These are phyloP conservation scores for Verticillium nubilum DNA, from an alignment of 2,329 filamentous ascomycete genomes.

Conservation along the genomic window DNA sequence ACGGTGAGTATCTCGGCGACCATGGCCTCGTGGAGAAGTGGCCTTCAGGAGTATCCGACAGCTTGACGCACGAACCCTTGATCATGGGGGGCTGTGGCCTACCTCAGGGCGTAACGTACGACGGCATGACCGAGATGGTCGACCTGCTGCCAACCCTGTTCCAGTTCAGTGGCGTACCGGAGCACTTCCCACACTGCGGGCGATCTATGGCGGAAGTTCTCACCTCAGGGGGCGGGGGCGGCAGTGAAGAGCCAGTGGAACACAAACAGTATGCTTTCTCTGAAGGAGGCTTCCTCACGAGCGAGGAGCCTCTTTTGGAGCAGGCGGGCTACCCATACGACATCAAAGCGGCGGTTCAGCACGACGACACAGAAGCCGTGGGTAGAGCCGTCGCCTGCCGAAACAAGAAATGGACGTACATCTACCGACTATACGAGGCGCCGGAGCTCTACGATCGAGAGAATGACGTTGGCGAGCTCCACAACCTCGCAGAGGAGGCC, in stretches of 20 bases:
- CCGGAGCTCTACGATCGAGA: slow-evolving; percentile 34
- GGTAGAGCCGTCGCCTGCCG: slow-evolving; percentile 35
- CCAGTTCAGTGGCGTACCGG: slow-evolving; percentile 28
- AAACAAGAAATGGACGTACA: slow-evolving; percentile 31
- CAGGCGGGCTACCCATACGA: slow-evolving; percentile 38
- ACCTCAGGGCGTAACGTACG: slow-evolving; percentile 23
- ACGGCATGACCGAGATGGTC: slow-evolving; percentile 37
- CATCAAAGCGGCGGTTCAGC: slow-evolving; percentile 37
- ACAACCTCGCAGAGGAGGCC: slow-evolving; percentile 28
- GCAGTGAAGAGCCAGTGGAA: background rate
- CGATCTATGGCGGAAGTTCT: slow-evolving; percentile 6
- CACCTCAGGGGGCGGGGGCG: background rate
- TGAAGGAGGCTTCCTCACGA: slow-evolving; percentile 37
- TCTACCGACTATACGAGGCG: slow-evolving; percentile 40
- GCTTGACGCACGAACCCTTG: slow-evolving; percentile 35
- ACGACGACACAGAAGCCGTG: slow-evolving; percentile 34
- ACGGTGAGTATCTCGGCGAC: slow-evolving; percentile 41
- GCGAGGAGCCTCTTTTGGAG: slow-evolving; percentile 39
- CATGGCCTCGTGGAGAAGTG: slow-evolving; percentile 43
- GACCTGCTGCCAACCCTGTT: slow-evolving; percentile 38
- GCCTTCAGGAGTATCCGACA: slow-evolving; percentile 36
- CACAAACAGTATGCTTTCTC: slow-evolving; percentile 36
- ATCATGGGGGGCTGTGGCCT: slow-evolving; percentile 36
- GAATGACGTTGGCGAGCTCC: slow-evolving; percentile 29
- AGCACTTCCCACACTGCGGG: slow-evolving; percentile 29